Percentiles rank a stretch among this genome's conserved stretches.
Evolutionary conservation across 1,284 basidiomycete species (phyloP).

Genomic region (Papiliotrema flavescens): DNA sequence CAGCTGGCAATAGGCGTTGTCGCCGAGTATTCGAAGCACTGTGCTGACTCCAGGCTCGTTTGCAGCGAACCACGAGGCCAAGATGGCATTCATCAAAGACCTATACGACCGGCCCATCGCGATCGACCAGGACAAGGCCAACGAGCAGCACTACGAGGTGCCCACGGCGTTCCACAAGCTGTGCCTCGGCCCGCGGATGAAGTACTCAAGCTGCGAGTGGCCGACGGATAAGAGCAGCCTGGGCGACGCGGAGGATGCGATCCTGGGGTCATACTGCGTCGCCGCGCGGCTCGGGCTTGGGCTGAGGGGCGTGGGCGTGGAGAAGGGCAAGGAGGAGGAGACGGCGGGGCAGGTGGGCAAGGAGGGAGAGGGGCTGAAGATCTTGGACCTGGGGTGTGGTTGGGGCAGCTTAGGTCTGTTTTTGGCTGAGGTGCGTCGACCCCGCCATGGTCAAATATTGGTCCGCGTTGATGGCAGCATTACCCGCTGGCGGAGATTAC

Average conservation of each 20-base stretch:
- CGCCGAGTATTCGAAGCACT: not conserved
- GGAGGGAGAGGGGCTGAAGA: constrained; percentile 59
- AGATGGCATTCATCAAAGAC: constrained; percentile 56
- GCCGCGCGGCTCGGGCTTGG: constrained; percentile 57
- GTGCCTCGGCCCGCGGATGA: constrained; percentile 61
- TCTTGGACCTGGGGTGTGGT: constrained; percentile 71
- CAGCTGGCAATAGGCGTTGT: not conserved
- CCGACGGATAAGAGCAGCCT: constrained; percentile 63
- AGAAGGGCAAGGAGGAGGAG: not conserved
- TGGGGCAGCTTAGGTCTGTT: constrained; percentile 72
- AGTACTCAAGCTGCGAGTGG: constrained; percentile 70
- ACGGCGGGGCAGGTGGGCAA: constrained; percentile 15
- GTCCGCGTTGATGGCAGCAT: constrained; percentile 50
- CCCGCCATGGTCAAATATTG: no score
- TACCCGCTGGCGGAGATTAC: constrained; percentile 66
- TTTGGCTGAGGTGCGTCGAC: constrained; percentile 61
- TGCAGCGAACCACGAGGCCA: constrained; percentile 62
- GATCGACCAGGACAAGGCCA: constrained; percentile 66
- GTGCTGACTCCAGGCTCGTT: constrained; percentile 52
- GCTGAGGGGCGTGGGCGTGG: constrained; percentile 21
- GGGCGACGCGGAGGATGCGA: constrained; percentile 64
- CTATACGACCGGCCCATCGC: constrained; percentile 56
- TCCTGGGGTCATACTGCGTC: constrained; percentile 67
- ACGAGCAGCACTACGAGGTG: constrained; percentile 76
- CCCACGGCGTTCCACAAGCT: constrained; percentile 65